Evolutionary conservation across 371 early-diverging fungal species (phyloP).

Genomic region (Saksenaea vasiformis): DNA sequence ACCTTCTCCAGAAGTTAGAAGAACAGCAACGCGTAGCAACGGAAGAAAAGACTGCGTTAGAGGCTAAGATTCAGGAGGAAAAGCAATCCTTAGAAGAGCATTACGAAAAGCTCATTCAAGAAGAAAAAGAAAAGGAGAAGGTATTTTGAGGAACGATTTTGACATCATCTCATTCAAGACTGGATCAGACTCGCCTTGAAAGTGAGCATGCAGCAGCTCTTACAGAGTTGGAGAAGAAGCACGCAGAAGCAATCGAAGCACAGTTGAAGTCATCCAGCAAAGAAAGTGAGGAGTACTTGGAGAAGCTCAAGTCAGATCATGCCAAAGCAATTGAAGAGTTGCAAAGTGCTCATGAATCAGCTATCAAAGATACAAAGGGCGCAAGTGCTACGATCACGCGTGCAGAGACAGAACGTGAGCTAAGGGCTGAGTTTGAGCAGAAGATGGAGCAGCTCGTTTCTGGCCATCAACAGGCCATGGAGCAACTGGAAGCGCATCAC

Average conservation of each 20-base stretch:
- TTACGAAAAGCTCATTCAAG: slow-evolving; percentile 14
- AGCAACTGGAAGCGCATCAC: slow-evolving; percentile 40
- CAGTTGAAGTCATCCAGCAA: background rate
- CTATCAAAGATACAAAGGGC: background rate
- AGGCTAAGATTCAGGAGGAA: slow-evolving; percentile 8
- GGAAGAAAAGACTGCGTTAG: background rate
- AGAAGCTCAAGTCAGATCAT: slow-evolving; percentile 18
- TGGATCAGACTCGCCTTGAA: slow-evolving; percentile 11
- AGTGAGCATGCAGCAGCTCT: slow-evolving; percentile 7
- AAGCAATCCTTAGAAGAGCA: slow-evolving; percentile 10
- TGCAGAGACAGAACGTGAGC: slow-evolving; percentile 31
- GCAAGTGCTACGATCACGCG: slow-evolving; percentile 10
- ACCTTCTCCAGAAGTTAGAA: slow-evolving; percentile 3
- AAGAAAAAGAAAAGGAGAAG: slow-evolving; percentile 6
- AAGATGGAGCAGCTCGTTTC: slow-evolving; percentile 31
- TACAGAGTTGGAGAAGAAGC: slow-evolving; percentile 10
- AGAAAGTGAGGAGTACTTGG: slow-evolving; percentile 16
- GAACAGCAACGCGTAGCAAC: slow-evolving; percentile 6
- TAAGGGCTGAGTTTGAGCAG: slow-evolving; percentile 38
- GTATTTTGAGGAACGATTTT: background rate
- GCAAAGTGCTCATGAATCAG: background rate
- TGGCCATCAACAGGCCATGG: slow-evolving; percentile 42
- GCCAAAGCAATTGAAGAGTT: slow-evolving; percentile 5
- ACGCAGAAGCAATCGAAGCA: slow-evolving; percentile 18
- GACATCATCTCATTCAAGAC: background rate